Evolutionary conservation across 768 basidiomycete genomes (phyloP), one percentile per base, ranked within the genome.

Genomic region (Tricholoma furcatifolium): DNA sequence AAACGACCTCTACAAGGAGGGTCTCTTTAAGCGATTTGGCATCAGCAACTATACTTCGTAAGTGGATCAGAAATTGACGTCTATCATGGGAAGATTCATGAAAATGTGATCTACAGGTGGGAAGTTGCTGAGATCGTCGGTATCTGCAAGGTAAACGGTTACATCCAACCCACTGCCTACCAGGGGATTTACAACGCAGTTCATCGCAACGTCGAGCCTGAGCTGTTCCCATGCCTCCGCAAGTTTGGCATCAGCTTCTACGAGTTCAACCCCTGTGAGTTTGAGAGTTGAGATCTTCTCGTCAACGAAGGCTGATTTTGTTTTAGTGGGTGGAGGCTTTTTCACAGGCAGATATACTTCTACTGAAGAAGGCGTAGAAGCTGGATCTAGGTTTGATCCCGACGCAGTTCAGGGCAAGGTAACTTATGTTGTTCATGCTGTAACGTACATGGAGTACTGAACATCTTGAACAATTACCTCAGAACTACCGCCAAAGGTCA

Each of bases 381-480:
- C 70, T 18, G 82, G 83, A 15, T 79, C 79, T 10, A 74, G 83
- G n/a, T 85, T 85, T 59, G 81, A 84, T 54, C 69, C 76, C 0
- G 62, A 65, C 14, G 71, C 65, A 43, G 41, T 32, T 12, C 80
- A 80, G 58, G 84, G 83, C 8, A 58, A 75, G 67, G 79, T 80
- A 49, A 46, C 21, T 35, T 7, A 18, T 11, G n/a, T 20, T 40
- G 14, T 47, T n/a, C 21, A 47, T 14, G 10, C 6, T 4, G 15
- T 21, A 8, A 23, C 42, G 6, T 11, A n/a, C n/a, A 11, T 3
- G 2, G 8, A 27, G 7, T 31, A 18, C 12, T 20, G 18, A 31
- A 15, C 14, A 17, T 36, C 21, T 15, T 17, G 43, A 15, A n/a
- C 14, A n/a, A 6, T 15, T 4, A 21, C 17, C 17, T 1, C 24